A percentile compares a stretch with the other conserved stretches of the same genome.
phyloP scores from a whole-genome alignment of 352 stramenopile species.

The Pythium sp. region DNA sequence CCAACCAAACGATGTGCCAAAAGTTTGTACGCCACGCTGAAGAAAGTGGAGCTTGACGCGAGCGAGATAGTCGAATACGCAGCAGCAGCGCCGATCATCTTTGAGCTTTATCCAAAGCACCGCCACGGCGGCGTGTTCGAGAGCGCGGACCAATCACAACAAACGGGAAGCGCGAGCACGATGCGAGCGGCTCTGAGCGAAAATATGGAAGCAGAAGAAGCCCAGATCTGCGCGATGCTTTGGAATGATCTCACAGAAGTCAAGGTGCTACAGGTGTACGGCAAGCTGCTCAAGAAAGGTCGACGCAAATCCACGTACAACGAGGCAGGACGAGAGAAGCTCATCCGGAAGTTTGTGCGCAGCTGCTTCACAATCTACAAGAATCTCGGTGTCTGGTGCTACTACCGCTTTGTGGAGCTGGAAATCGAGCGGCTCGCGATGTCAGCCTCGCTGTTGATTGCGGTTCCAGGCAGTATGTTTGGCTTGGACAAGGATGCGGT shows the following conservation, averaged over 20 bases:
- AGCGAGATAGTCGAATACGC: constrained; percentile 60
- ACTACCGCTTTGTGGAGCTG: constrained; percentile 70
- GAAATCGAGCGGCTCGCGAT: constrained; percentile 65
- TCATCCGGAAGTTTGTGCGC: constrained; percentile 52
- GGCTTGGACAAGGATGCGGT: constrained; percentile 55
- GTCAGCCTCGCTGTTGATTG: constrained; percentile 48
- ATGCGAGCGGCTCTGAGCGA: constrained; percentile 1
- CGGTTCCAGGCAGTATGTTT: constrained; percentile 51
- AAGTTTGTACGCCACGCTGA: constrained; percentile 65
- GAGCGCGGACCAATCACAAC: constrained; percentile 1
- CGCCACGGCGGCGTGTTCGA: constrained; percentile 4
- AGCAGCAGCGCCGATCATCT: constrained; percentile 61
- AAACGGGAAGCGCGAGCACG: not conserved
- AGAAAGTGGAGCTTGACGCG: constrained; percentile 63
- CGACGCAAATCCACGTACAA: constrained; percentile 38
- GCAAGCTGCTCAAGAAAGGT: constrained; percentile 51
- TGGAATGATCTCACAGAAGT: constrained; percentile 43
- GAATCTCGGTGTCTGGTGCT: constrained; percentile 70
- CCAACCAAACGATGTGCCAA: constrained; percentile 69
- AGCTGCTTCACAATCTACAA: constrained; percentile 57
- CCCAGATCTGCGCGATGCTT: constrained; percentile 34
- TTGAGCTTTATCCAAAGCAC: constrained; percentile 53
- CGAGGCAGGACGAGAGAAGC: constrained; percentile 40
- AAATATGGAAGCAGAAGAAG: constrained; percentile 13
- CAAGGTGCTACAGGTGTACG: constrained; percentile 44